Evolutionary conservation across 2,329 filamentous ascomycete species (phyloP), one percentile per base, ranked within the genome.

Genomic region (Scedosporium dehoogii): DNA sequence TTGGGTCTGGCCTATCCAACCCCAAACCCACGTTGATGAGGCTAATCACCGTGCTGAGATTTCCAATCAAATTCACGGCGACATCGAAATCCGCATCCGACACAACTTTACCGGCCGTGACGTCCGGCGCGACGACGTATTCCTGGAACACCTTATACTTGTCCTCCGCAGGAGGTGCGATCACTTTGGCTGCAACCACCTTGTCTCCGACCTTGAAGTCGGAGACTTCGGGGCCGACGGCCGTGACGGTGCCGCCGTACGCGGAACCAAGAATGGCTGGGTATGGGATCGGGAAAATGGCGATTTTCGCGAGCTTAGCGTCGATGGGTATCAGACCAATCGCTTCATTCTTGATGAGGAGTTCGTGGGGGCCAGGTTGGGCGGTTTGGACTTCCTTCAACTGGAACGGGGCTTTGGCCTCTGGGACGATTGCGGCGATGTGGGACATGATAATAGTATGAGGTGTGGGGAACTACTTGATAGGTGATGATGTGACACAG

Each of bases 141-240:
- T 67, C 62, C 59, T 73, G 70, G 62, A 65, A 64, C 3, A 56
- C 51, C 3, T 67, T 65, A 58, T 67, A 64, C 41, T 66, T 58
- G 44, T 64, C 65, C 16, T 62, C 66, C 6, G 16, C 46, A 3
- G 9, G 33, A 42, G 64, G 60, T 9, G 53, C 66, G 46, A 62
- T 18, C 1, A 59, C 63, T 25, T 66, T 63, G 4, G 41, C n/a
- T 1, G 62, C 53, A 9, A 63, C 67, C 1, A 76, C 67, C 16
- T 72, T 70, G 51, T 76, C 72, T 2, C 74, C 74, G 2, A 67
- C 59, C 23, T 69, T 51, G 29, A 75, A 70, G 12, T 68, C 68
- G 1, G 60, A 68, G 9, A 73, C 69, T 6, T 67, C 59, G 6
- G 67, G 63, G 5, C 72, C 73, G 4, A 75, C 63, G 3, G 68